These are phyloP conservation scores for Panaeolus papilionaceus DNA, from an alignment of 768 basidiomycete genomes.

Conservation along the genomic window DNA sequence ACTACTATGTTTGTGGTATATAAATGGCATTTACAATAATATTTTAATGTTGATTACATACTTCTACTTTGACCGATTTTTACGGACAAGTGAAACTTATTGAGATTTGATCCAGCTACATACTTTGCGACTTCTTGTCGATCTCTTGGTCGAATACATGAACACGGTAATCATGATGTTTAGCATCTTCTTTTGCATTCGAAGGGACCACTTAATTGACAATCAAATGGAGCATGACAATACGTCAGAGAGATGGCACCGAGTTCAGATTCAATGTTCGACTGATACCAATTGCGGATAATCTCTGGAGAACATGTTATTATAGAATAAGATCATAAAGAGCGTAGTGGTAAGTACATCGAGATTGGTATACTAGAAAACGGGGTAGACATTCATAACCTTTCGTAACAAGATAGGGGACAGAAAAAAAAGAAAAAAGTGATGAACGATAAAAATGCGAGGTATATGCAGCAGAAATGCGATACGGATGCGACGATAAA, in stretches of 20 bases:
- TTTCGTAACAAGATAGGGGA: background rate
- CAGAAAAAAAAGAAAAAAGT: background rate
- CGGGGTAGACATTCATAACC: background rate
- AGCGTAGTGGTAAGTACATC: background rate
- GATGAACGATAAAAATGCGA: background rate
- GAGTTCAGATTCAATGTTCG: background rate
- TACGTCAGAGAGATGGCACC: background rate
- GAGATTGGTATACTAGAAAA: background rate
- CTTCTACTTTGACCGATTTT: background rate
- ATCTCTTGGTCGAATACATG: no score
- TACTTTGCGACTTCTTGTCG: no score
- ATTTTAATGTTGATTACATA: background rate
- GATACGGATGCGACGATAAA: background rate
- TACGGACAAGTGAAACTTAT: no score
- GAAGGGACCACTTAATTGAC: background rate
- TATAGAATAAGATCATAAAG: background rate
- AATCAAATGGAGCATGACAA: no score
- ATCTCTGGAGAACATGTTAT: background rate
- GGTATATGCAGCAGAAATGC: background rate
- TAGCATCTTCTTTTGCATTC: background rate
- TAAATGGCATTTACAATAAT: slow-evolving; percentile 3
- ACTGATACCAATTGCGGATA: background rate
- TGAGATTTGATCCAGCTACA: no score
- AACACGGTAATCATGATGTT: background rate
- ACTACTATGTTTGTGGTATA: background rate